Evolutionary conservation across 306 rosid species (phyloP).

Genomic region (Calophaca sinica): DNA sequence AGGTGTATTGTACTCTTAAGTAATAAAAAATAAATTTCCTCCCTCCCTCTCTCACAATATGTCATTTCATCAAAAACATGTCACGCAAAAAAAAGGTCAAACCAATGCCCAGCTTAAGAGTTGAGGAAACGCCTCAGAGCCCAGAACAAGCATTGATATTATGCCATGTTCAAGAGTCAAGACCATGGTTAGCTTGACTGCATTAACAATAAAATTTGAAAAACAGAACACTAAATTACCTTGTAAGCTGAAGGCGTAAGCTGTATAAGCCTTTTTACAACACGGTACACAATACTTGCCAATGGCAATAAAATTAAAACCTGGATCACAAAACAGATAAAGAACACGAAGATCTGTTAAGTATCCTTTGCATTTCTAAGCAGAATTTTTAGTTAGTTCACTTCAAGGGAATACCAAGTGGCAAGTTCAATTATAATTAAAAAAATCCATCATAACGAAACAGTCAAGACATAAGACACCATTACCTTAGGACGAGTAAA

Average conservation of each 20-base stretch:
- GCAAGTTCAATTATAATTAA: slow-evolving; percentile 19
- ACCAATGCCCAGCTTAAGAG: neutral
- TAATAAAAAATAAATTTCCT: no score
- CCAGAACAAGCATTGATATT: neutral
- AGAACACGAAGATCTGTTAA: neutral
- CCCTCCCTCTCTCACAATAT: neutral
- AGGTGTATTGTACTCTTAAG: no score
- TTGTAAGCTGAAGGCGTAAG: slow-evolving; percentile 80
- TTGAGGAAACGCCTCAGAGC: slow-evolving; percentile 1
- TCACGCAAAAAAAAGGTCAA: neutral
- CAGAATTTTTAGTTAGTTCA: slow-evolving; percentile 23
- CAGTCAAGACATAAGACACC: slow-evolving; percentile 36
- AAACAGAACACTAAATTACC: slow-evolving; percentile 56
- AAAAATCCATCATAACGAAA: slow-evolving; percentile 10
- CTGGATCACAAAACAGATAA: slow-evolving; percentile 55
- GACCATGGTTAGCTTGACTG: slow-evolving; percentile 2
- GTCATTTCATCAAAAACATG: neutral
- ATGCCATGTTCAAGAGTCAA: slow-evolving; percentile 13
- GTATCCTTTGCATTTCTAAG: slow-evolving; percentile 18
- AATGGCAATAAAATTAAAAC: slow-evolving; percentile 85
- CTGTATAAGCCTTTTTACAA: slow-evolving; percentile 84
- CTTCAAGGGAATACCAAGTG: slow-evolving; percentile 32
- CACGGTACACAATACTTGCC: slow-evolving; percentile 70
- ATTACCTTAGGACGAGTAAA: slow-evolving; percentile 97
- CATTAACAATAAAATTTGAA: neutral